Evolutionary conservation across 352 stramenopile genomes (phyloP), one percentile per base, ranked within the genome.

Genomic region (Phytophthora chlamydospora): DNA sequence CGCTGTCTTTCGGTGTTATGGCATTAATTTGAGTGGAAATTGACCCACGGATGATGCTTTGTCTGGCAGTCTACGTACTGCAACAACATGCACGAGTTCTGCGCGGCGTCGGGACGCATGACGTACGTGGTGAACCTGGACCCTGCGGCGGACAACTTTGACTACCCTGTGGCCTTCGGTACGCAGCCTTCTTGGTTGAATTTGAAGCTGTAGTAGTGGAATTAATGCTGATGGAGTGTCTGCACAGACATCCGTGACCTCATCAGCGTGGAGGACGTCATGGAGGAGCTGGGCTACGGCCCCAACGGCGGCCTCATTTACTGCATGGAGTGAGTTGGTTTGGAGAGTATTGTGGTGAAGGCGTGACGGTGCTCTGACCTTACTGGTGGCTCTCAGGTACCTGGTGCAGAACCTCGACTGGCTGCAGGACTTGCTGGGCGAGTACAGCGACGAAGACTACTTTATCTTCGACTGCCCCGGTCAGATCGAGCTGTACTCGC

Each of bases 251-350:
- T 98, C 78, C 80, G 96, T 75, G 89, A 98, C 58, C 72, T 99
- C 31, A 98, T 99, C 41, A 97, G 93, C 40, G 79, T 99, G 9
- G 90, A 98, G 60, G 93, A 98, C 41, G 98, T 99, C 33, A 99
- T 99, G 96, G 89, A 98, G 59, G 89, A 99, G 59, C 82, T 99
- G 8, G 86, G 93, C 65, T 93, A 99, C 47, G 98, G 98, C 17
- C 97, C 98, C 0, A 99, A 99, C 68, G 98, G 98, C 12, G 97
- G 93, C 1, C 81, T 99, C 12, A 82, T 99, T 12, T 99, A 99
- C 78, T 99, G 97, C 78, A 98, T 99, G 90, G 97, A 99, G 92
- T 99, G 91, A 68, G 71, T 42, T n/a, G 10, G 13, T 4, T 39
- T n/a, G 2, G 95, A 13, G 6, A 40, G 17, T n/a, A 32, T 56